These are phyloP conservation scores for Platanthera zijinensis DNA, from an alignment of 106 monocot genomes.

Conservation along the genomic window DNA sequence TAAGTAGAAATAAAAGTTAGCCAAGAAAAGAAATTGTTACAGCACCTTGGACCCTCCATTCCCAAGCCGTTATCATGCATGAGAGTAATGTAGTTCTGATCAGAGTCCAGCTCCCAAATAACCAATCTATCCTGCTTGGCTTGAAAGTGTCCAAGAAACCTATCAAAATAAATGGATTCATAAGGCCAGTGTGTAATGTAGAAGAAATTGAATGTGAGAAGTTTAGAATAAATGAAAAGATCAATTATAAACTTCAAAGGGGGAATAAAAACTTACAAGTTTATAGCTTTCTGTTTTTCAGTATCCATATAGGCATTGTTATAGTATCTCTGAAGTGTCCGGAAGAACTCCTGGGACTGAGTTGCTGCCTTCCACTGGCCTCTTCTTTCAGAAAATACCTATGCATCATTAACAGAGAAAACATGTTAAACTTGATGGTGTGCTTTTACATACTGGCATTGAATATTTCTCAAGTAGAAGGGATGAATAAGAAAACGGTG, in stretches of 20 bases:
- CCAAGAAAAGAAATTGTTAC: neutral
- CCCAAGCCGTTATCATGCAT: conserved; percentile 28
- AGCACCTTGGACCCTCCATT: conserved; percentile 46
- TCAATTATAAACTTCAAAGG: neutral
- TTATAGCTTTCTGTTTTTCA: conserved; percentile 95
- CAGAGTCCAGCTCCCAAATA: conserved; percentile 71
- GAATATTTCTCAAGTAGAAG: neutral
- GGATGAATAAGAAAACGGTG: neutral
- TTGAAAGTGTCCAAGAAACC: conserved; percentile 90
- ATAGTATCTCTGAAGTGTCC: conserved; percentile 83
- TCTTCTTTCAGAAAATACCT: conserved; percentile 96
- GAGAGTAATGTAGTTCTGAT: conserved; percentile 53
- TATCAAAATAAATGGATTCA: conserved; percentile 17
- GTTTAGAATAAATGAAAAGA: neutral
- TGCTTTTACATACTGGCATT: neutral
- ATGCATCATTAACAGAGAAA: conserved; percentile 1
- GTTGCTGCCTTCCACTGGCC: conserved; percentile 95
- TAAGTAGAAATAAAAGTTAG: conserved; percentile 4
- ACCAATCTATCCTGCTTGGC: conserved; percentile 65
- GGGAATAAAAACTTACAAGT: conserved; percentile 53
- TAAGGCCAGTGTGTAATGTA: neutral
- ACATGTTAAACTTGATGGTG: neutral
- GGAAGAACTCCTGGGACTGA: conserved; percentile 86
- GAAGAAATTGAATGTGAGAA: neutral
- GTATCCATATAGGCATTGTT: conserved; percentile 89